A percentile compares a stretch with the other conserved stretches of the same genome.
phyloP scores from a whole-genome alignment of 1,139 yeast genomes.

The Casaregolazyma lundiana region DNA sequence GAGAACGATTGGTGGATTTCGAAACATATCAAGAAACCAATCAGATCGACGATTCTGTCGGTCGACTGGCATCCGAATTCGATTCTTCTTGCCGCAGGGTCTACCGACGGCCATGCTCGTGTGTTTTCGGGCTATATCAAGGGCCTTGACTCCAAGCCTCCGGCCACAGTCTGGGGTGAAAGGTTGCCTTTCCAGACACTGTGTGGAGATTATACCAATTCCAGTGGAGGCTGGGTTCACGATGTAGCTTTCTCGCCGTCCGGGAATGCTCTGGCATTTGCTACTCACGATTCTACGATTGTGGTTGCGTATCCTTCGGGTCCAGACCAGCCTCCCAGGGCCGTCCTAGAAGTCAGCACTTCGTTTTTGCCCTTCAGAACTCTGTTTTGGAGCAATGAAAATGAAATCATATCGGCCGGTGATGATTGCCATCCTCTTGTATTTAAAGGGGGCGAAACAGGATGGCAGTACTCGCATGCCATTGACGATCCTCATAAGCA shows the following conservation, averaged over 20 bases:
- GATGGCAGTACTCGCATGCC: slow-evolving; percentile 63
- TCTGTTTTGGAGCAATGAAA: slow-evolving; percentile 61
- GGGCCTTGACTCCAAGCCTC: slow-evolving; percentile 81
- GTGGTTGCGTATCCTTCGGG: slow-evolving; percentile 74
- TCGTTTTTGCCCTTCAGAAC: slow-evolving; percentile 79
- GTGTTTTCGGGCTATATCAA: slow-evolving; percentile 92
- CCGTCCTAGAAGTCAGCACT: slow-evolving; percentile 51
- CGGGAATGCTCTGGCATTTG: slow-evolving; percentile 76
- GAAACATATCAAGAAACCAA: slow-evolving; percentile 88
- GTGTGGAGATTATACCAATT: slow-evolving; percentile 75
- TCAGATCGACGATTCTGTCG: slow-evolving; percentile 78
- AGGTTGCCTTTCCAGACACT: slow-evolving; percentile 93
- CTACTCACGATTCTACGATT: slow-evolving; percentile 71
- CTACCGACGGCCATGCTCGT: slow-evolving; percentile 91
- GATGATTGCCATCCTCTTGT: slow-evolving; percentile 89
- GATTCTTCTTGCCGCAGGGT: slow-evolving; percentile 83
- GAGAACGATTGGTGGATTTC: slow-evolving; percentile 99
- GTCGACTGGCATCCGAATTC: slow-evolving; percentile 95
- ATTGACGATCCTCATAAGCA: slow-evolving; percentile 57
- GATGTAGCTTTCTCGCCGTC: slow-evolving; percentile 82
- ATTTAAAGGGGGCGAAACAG: slow-evolving; percentile 62
- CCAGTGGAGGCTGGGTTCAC: slow-evolving; percentile 88
- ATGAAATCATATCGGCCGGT: slow-evolving; percentile 79
- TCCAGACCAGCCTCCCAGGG: slow-evolving; percentile 53
- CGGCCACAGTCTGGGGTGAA: slow-evolving; percentile 85